phyloP scores from a whole-genome alignment of 768 basidiomycete genomes.

The Chalciporus chontae region DNA sequence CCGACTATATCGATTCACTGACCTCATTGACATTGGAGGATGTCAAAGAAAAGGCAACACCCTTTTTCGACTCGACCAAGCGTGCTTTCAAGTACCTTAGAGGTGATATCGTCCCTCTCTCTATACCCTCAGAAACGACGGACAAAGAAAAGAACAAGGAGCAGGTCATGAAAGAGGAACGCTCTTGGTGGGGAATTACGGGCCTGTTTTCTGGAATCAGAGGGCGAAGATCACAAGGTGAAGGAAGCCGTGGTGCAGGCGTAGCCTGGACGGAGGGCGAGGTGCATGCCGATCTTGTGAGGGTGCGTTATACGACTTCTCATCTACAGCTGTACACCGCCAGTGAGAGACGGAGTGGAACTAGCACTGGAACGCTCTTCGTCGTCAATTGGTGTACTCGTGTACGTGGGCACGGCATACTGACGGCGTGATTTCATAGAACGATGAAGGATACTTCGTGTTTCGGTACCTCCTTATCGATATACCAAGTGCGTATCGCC shows the following conservation, averaged over 20 bases:
- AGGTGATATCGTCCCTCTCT: slow-evolving; percentile 51
- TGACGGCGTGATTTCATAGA: slow-evolving; percentile 39
- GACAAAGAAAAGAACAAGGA: slow-evolving; percentile 29
- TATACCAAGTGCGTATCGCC: slow-evolving; percentile 61
- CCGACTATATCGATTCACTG: slow-evolving; percentile 43
- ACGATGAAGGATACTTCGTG: slow-evolving; percentile 72
- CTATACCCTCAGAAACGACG: slow-evolving; percentile 27
- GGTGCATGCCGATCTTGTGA: slow-evolving; percentile 74
- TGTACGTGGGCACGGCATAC: slow-evolving; percentile 4
- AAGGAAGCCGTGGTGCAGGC: slow-evolving; percentile 35
- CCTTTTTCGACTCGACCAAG: slow-evolving; percentile 48
- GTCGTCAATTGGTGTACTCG: slow-evolving; percentile 1
- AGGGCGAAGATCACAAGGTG: slow-evolving; percentile 34
- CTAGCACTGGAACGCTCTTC: not conserved
- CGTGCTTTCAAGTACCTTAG: slow-evolving; percentile 69
- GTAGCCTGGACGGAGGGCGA: slow-evolving; percentile 68
- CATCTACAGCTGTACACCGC: not conserved
- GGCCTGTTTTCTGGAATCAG: slow-evolving; percentile 68
- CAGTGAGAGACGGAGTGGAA: not conserved
- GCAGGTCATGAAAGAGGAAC: slow-evolving; percentile 29
- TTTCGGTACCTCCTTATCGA: slow-evolving; percentile 77
- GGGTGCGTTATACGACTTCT: slow-evolving; percentile 43
- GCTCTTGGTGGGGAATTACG: slow-evolving; percentile 51
- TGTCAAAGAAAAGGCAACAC: slow-evolving; percentile 39
- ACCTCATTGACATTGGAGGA: slow-evolving; percentile 58